Evolutionary conservation across 2,329 filamentous ascomycete genomes (phyloP).

Genomic region (Hypoxylon sp.): DNA sequence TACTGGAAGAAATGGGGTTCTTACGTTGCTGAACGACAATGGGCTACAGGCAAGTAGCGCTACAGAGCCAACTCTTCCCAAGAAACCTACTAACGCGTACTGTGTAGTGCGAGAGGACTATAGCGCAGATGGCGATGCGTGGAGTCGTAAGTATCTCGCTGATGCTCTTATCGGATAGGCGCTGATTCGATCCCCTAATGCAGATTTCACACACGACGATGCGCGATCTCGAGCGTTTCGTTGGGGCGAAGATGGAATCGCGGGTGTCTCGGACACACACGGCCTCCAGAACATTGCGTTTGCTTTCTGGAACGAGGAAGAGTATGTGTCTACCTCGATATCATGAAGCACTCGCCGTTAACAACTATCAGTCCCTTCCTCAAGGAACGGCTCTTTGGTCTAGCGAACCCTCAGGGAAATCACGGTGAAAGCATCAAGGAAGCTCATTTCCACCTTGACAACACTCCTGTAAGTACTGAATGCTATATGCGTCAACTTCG

Average conservation of each 20-base stretch:
- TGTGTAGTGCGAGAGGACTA: constrained; percentile 88
- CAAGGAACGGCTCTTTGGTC: constrained; percentile 93
- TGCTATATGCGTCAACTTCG: not conserved
- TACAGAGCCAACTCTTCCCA: constrained; percentile 3
- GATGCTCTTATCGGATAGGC: constrained; percentile 16
- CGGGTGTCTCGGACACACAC: constrained; percentile 91
- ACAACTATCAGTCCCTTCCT: constrained; percentile 78
- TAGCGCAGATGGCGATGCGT: constrained; percentile 88
- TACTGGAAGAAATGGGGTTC: constrained; percentile 99
- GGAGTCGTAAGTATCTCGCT: constrained; percentile 79
- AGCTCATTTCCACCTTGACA: constrained; percentile 95
- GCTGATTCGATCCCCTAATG: constrained; percentile 44
- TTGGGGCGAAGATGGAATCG: constrained; percentile 98
- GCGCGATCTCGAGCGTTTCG: constrained; percentile 88
- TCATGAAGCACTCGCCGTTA: constrained; percentile 50
- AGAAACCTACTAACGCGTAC: constrained; percentile 30
- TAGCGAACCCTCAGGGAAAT: constrained; percentile 96
- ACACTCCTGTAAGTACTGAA: constrained; percentile 73
- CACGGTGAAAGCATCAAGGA: constrained; percentile 98
- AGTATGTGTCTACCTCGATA: constrained; percentile 65
- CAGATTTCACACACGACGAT: constrained; percentile 94
- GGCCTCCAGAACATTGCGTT: constrained; percentile 93
- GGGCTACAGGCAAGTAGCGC: constrained; percentile 81
- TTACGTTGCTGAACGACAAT: constrained; percentile 93
- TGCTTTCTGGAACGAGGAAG: constrained; percentile 97